phyloP scores from a whole-genome alignment of 371 early-diverging fungal genomes.

The Mortierella sp. region DNA sequence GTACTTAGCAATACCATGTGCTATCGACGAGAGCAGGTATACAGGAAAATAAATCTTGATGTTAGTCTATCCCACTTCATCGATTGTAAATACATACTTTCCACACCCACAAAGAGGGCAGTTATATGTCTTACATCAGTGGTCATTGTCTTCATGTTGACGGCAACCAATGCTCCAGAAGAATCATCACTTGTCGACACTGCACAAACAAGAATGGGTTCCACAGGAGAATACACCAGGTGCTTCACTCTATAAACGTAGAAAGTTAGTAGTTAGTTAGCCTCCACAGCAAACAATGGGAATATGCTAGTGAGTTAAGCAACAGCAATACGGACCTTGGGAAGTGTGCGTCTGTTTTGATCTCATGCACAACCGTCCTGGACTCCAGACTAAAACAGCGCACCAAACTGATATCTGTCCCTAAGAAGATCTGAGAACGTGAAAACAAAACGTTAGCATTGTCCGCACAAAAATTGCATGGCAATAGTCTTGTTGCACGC shows the following conservation, averaged over 20 bases:
- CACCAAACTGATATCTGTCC: constrained; percentile 66
- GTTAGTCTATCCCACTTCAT: not conserved
- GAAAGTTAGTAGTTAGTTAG: not conserved
- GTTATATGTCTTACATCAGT: constrained; percentile 58
- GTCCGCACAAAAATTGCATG: too few species aligned
- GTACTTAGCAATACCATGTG: constrained; percentile 16
- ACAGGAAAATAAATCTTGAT: too few species aligned
- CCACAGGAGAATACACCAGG: constrained; percentile 69
- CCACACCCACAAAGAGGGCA: not conserved
- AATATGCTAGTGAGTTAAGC: not conserved
- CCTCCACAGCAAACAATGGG: not conserved
- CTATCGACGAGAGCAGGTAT: constrained; percentile 4
- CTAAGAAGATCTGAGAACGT: constrained; percentile 61
- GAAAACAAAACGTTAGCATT: not conserved
- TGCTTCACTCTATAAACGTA: constrained; percentile 59
- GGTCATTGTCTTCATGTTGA: constrained; percentile 72
- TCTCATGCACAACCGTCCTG: constrained; percentile 69
- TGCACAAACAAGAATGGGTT: constrained; percentile 66
- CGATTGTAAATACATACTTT: not conserved
- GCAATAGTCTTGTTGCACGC: too few species aligned
- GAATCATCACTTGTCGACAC: constrained; percentile 56
- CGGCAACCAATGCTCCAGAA: constrained; percentile 62
- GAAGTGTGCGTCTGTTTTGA: constrained; percentile 62
- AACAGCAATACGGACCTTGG: constrained; percentile 55
- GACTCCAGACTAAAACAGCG: constrained; percentile 70